Evolutionary conservation across 306 rosid species (phyloP).

Genomic region (Lablab purpureus): DNA sequence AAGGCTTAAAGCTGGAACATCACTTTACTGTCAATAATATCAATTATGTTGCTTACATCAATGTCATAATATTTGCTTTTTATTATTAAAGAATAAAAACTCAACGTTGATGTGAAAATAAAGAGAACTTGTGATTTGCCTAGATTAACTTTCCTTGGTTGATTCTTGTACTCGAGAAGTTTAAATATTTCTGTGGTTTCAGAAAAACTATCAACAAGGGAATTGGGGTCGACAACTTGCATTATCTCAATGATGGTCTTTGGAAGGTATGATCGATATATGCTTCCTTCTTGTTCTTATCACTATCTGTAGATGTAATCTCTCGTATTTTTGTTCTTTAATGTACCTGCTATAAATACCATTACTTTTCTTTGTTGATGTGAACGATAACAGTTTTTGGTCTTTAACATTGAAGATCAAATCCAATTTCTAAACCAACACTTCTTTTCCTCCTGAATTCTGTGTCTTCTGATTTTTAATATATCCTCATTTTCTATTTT

Average conservation of each 20-base stretch:
- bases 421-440: neutral
- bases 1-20: slow-evolving; percentile 2
- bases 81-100: slow-evolving; percentile 17
- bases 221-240: slow-evolving; percentile 97
- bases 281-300: slow-evolving; percentile 21
- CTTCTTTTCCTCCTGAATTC: slow-evolving; percentile 9
- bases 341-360: neutral
- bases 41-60: slow-evolving; percentile 22
- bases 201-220: slow-evolving; percentile 93
- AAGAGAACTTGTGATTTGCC: neutral
- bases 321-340: slow-evolving; percentile 18
- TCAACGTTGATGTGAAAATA: slow-evolving; percentile 6
- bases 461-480: slow-evolving; percentile 13
- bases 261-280: slow-evolving; percentile 79
- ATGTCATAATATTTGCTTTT: slow-evolving; percentile 15
- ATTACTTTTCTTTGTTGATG: slow-evolving; percentile 1
- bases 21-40: neutral
- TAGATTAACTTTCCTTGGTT: slow-evolving; percentile 30
- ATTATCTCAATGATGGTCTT: slow-evolving; percentile 97
- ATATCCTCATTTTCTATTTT: neutral
- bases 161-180: slow-evolving; percentile 35
- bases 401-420: neutral
- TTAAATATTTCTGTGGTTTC: slow-evolving; percentile 50
- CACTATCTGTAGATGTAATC: neutral
- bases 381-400: slow-evolving; percentile 9